Conservation (phyloP, 805 yeast species). For the Teunomyces barrocoloradensis region DNA sequence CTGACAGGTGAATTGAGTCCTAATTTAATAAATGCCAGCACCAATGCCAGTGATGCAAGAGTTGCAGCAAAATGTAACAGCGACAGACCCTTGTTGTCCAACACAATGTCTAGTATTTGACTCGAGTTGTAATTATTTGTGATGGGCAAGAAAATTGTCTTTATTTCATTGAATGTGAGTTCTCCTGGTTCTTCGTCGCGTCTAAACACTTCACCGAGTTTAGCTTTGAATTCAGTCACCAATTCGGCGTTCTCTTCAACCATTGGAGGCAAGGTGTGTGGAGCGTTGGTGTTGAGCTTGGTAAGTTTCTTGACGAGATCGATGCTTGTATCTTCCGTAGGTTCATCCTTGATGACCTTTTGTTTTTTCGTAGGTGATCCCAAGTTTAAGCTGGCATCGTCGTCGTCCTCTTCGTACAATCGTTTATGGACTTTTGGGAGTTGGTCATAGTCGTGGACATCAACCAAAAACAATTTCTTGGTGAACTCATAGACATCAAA, state of each 20-base stretch:
- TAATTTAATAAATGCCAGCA: slow-evolving; percentile 31
- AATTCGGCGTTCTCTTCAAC: slow-evolving; percentile 29
- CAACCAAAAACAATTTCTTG: slow-evolving; percentile 38
- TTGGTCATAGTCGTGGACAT: slow-evolving; percentile 43
- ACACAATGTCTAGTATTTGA: slow-evolving; percentile 28
- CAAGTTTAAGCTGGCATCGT: slow-evolving; percentile 11
- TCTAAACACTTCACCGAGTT: slow-evolving; percentile 37
- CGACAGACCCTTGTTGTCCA: slow-evolving; percentile 40
- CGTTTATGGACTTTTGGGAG: slow-evolving; percentile 28
- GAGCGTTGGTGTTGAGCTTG: slow-evolving; percentile 39
- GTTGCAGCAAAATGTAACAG: slow-evolving; percentile 45
- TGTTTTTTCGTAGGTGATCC: slow-evolving; percentile 41
- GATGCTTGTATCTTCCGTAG: neutral
- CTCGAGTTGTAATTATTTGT: slow-evolving; percentile 14
- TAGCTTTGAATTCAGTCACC: slow-evolving; percentile 30
- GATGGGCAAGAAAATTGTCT: slow-evolving; percentile 21
- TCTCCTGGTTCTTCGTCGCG: slow-evolving; percentile 21
- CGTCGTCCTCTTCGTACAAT: slow-evolving; percentile 10
- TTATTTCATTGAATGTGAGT: slow-evolving; percentile 21
- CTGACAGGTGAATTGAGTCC: slow-evolving; percentile 38
- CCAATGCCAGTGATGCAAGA: slow-evolving; percentile 35
- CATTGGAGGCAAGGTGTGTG: slow-evolving; percentile 50
- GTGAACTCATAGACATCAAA: slow-evolving; percentile 39
- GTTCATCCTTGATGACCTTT: slow-evolving; percentile 13
- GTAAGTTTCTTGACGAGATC: slow-evolving; percentile 5